Evolutionary conservation across 108 stramenopile genomes (phyloP), one percentile per base, ranked within the genome.

Genomic region (Cyclotella sp.): DNA sequence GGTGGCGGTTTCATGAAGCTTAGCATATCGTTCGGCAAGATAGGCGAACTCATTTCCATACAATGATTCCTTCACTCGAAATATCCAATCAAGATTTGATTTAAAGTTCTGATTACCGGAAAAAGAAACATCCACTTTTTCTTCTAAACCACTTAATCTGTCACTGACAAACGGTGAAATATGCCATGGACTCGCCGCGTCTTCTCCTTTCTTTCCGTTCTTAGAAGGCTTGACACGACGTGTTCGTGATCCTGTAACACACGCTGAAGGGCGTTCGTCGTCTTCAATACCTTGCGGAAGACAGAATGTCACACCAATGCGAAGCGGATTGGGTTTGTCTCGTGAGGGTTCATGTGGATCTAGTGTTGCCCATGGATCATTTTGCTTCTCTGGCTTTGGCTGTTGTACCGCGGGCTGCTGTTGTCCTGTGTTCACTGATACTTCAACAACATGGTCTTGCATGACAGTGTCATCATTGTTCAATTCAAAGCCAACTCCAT

Each of bases 31-130:
- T 71, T 95, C 92, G 34, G 84, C 82, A 63, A 96, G 73, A 72
- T 97, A 94, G 0, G 87, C 78, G 73, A 98, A 97, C 68, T 97
- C 97, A 43, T 86, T 70, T 21, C 95, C 93, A 72, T 85, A 96
- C 0, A 81, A 63, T 85, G 41, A 87, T 47, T 28, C 92, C 78
- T 69, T 78, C 59, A 45, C 79, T 39, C 64, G 87, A 59, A 71
- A 90, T 65, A 58, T 55, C 55, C 80, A 58, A 34, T 68, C 79
- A 66, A 75, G 29, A 22, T 53, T 73, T 41, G 42, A 55, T 30
- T 11, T 62, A 34, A 1, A 11, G 14, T 9, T 19, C 19, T 57
- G 19, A 22, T 8, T 24, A 1, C 12, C 24, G 8, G 61, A 34
- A 40, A 9, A 27, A 40, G 28, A 10, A 62, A 4, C 34, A 3